Conservation (phyloP, 2,329 filamentous ascomycete species). For the Phoma sp. region DNA sequence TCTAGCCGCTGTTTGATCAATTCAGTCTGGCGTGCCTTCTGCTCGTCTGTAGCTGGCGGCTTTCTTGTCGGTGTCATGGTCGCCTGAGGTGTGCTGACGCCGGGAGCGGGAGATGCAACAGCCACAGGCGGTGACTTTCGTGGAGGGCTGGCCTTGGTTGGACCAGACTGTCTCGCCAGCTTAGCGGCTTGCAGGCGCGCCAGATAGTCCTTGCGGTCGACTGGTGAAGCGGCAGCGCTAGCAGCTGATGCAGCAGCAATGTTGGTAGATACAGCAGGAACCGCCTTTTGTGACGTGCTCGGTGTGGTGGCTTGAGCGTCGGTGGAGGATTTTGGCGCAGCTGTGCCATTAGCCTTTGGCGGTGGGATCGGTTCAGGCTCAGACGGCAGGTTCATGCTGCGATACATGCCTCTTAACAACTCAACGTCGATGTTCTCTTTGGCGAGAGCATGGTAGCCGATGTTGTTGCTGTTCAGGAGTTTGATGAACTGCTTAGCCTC, state of each 20-base stretch:
- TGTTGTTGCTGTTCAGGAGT: slow-evolving; percentile 63
- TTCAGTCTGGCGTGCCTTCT: slow-evolving; percentile 72
- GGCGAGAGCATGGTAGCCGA: slow-evolving; percentile 74
- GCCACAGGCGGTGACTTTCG: slow-evolving; percentile 29
- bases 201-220: slow-evolving; percentile 78
- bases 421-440: slow-evolving; percentile 38
- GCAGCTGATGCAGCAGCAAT: slow-evolving; percentile 22
- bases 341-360: slow-evolving; percentile 24
- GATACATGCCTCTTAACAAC: slow-evolving; percentile 38
- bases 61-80: slow-evolving; percentile 20
- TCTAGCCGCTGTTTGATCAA: slow-evolving; percentile 81
- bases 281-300: slow-evolving; percentile 19
- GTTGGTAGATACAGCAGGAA: slow-evolving; percentile 33
- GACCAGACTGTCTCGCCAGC: slow-evolving; percentile 55
- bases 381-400: slow-evolving; percentile 38
- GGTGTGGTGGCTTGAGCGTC: slow-evolving; percentile 5
- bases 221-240: slow-evolving; percentile 51
- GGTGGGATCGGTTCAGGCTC: slow-evolving; percentile 34
- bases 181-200: slow-evolving; percentile 79
- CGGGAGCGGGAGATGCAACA: slow-evolving; percentile 14
- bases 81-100: slow-evolving; percentile 23
- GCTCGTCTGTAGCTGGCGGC: slow-evolving; percentile 42
- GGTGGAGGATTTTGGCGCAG: slow-evolving; percentile 5
- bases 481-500: slow-evolving; percentile 48
- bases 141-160: slow-evolving; percentile 30